A percentile compares a stretch with the other conserved stretches of the same genome.
Conservation (phyloP, 2,329 filamentous ascomycete species). For the Neocatenulostroma microsporum region DNA sequence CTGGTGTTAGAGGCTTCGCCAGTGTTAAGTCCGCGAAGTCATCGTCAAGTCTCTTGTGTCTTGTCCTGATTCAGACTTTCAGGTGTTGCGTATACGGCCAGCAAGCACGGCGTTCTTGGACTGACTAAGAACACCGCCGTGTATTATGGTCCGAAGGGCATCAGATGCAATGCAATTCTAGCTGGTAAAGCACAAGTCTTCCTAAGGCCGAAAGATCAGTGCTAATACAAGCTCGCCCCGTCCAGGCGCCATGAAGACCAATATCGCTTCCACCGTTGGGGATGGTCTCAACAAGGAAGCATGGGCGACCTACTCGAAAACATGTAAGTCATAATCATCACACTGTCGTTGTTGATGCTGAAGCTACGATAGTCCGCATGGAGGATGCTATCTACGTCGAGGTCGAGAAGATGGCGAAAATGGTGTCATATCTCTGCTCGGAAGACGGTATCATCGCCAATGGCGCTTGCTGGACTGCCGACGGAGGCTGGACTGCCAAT, state of each 20-base stretch:
- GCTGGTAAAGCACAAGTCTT: slow-evolving; percentile 9
- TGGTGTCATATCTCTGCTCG: slow-evolving; percentile 27
- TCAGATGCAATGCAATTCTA: slow-evolving; percentile 46
- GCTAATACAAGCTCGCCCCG: neutral
- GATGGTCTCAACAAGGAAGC: slow-evolving; percentile 26
- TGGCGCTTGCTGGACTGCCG: slow-evolving; percentile 23
- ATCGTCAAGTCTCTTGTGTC: neutral
- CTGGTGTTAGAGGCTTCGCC: slow-evolving; percentile 37
- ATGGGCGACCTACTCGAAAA: slow-evolving; percentile 6
- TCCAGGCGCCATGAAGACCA: slow-evolving; percentile 50
- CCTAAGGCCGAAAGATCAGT: neutral
- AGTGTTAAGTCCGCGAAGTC: slow-evolving; percentile 26
- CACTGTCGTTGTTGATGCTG: neutral
- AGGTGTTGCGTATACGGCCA: slow-evolving; percentile 36
- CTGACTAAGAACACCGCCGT: slow-evolving; percentile 52
- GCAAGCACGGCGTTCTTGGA: slow-evolving; percentile 49
- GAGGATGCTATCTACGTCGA: slow-evolving; percentile 19
- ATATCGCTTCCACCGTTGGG: slow-evolving; percentile 43
- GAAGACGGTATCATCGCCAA: slow-evolving; percentile 29
- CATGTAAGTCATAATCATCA: slow-evolving; percentile 15
- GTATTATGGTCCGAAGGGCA: slow-evolving; percentile 48
- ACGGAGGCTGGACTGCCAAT: slow-evolving; percentile 21
- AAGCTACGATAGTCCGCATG: slow-evolving; percentile 14
- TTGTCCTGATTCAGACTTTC: slow-evolving; percentile 5
- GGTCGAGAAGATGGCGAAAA: slow-evolving; percentile 26